These are phyloP conservation scores for Smittium culicis DNA, from an alignment of 371 early-diverging fungal species.

Conservation along the genomic window DNA sequence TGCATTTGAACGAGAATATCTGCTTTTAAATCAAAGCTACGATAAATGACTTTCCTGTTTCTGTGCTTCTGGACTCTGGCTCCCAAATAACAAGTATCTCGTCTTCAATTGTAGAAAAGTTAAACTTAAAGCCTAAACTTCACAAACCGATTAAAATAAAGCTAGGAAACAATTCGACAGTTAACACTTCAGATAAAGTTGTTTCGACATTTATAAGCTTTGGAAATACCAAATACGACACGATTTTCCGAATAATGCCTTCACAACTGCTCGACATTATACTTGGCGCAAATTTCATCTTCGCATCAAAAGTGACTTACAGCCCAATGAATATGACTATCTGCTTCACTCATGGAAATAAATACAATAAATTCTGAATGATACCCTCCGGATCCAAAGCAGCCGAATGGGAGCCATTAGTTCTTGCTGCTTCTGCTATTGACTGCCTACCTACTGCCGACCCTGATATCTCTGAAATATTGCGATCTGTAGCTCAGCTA, in stretches of 20 bases:
- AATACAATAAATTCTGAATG: not conserved
- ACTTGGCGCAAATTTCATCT: slow-evolving; percentile 2
- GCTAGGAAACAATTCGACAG: not conserved
- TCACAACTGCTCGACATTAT: slow-evolving; percentile 2
- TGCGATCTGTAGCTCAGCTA: not conserved
- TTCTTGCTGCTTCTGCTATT: not conserved
- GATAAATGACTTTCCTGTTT: slow-evolving; percentile 2
- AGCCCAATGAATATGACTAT: slow-evolving; percentile 1
- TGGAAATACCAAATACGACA: not conserved
- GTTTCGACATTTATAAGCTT: not conserved
- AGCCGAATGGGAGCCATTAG: slow-evolving; percentile 1
- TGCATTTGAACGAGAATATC: slow-evolving; percentile 6
- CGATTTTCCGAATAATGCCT: slow-evolving; percentile 3
- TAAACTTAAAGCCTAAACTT: not conserved
- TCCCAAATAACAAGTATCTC: not conserved
- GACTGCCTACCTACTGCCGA: not conserved
- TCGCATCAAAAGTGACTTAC: slow-evolving; percentile 2
- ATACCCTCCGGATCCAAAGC: slow-evolving; percentile 3
- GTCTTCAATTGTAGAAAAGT: not conserved
- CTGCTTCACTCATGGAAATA: not conserved
- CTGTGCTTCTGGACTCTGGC: not conserved
- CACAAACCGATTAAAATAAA: slow-evolving; percentile 1
- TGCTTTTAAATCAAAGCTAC: not conserved
- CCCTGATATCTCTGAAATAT: not conserved
- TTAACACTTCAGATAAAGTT: not conserved